Evolutionary conservation across 371 early-diverging fungal genomes (phyloP), one percentile per base, ranked within the genome.

Genomic region (Apophysomyces trapeziformis): DNA sequence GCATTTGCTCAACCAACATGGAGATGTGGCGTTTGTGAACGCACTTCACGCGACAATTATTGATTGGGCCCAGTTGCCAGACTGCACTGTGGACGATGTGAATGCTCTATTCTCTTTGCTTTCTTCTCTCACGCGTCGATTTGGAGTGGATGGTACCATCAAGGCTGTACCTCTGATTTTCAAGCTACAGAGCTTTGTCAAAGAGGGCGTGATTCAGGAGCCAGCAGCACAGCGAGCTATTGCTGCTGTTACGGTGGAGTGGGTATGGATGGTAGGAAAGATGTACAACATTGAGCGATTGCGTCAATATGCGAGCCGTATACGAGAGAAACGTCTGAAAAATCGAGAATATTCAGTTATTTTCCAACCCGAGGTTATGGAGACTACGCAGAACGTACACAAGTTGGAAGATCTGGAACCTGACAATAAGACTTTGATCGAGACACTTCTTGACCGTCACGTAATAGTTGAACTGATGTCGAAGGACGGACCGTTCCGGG

Each of bases 111-210:
- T 78, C 26, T 80, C 83, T 1, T 70, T 85, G 8, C 64, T 91
- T 9, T 67, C 82, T n/a, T 77, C 84, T 1, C 46, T 87, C 59
- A 83, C 87, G 16, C 72, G 76, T 45, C 75, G 78, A 6, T 89
- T 89, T 64, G 82, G 83, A 32, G 78, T 78, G 9, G 89, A 88
- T 58, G 90, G 85, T 32, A 77, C 90, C 13, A 84, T 87, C 69
- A 76, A 84, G 9, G 84, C 85, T 0, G 70, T 89, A 0, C 91
- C 91, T 2, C 70, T 93, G 6, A 61, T 92, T 0, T 90, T 91
- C 70, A 80, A 85, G 41, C 65, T 90, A 26, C 89, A 89, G 50
- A 62, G 61, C 9, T 77, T 74, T 63, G 78, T 75, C 1, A 75
- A 76, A 39, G 66, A 78, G 14, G 76, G 71, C 0, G 44, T 54